Base-by-base conservation (phyloP, 495 filamentous ascomycete genomes). In the Hypoxylon intermedium region DNA sequence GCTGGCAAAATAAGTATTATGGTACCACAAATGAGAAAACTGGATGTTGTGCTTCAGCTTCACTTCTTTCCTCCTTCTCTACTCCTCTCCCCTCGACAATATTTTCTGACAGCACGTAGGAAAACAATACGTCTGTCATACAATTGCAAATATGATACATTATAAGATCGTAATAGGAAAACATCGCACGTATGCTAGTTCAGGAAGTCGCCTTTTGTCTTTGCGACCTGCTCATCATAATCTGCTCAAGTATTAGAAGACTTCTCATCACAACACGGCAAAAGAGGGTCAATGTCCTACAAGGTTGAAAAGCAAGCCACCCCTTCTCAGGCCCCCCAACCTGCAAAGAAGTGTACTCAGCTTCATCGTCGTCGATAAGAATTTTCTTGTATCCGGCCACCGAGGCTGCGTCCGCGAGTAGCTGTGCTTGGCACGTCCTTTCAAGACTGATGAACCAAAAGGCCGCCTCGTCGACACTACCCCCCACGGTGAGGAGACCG, bases 401-500 rank as follows among this genome's bases (percentile, higher is more conserved):
- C 0, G 79, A 80, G 1, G 85, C 85, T 1, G 85, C 85, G 54
- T 88, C 86, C 0, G 84, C 85, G 37, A 89, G 72, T 20, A 89
- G 72, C 65, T 89, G 87, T 6, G 84, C 82, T 38, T 87, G 84
- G 57, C 86, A 89, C 19, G 83, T 83, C 60, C 84, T 79, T 50
- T 89, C 87, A 18, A 89, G 72, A 60, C 82, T 85, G 16, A 84
- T 75, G 60, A 88, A 89, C 75, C 87, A 85, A 60, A 86, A 87
- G 1, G 85, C 86, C 0, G 86, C 87, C 58, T 86, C 86, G 53
- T 88, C 87, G 11, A 89, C 83, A 7, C 80, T 86, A 9, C 75
- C 73, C 4, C 87, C 86, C 0, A 86, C 83, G 13, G 87, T 88
- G 11, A 88, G 67, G 19, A 89, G 72, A 0, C 86, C 87, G 68